Evolutionary conservation across 1,284 basidiomycete species (phyloP), one percentile per base, ranked within the genome.

Genomic region (Sanghuangporus baumii): DNA sequence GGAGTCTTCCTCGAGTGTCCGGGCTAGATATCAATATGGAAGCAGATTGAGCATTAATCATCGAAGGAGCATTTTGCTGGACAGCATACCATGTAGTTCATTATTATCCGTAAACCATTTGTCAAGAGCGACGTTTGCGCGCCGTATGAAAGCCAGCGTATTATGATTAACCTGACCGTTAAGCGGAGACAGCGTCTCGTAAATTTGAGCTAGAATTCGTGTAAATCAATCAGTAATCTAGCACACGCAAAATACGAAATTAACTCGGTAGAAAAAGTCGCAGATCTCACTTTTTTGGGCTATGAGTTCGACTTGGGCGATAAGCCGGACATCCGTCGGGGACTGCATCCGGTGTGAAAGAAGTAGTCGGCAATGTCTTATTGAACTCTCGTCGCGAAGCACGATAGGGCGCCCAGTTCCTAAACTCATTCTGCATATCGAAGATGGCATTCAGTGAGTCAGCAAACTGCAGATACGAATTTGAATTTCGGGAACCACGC

Each of bases 71-170:
- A 26, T 9, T 48, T 59, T n/a, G 34, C 14, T 36, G 18, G 34
- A 47, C 61, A 34, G 16, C 55, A 38, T 18, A 75, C 91, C 79
- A 75, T 93, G 93, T 26, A 96, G 79, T 46, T 86, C 84, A 67
- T 94, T 87, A 74, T 93, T 94, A 67, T 95, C 93, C 46, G 79
- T 74, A 82, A 91, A 93, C 95, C 94, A 97, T 69, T 89, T 91
- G 68, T 94, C 91, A 57, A 94, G 79, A 9, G 93, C 91, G 54
- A 87, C 78, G 66, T 91, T 91, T 56, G 93, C 93, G 23, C 91
- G 84, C 38, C 91, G 86, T 67, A 96, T 93, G 70, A 95, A 93
- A 5, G 89, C 82, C 40, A 96, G 79, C 6, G 94, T 94, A 59
- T 86, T 87, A 65, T 90, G 85, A 69, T 91, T 93, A 48, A 95